Percentiles rank a stretch among this genome's conserved stretches.
Evolutionary conservation across 2,329 filamentous ascomycete species (phyloP).

Genomic region (Aspergillus nomiae): DNA sequence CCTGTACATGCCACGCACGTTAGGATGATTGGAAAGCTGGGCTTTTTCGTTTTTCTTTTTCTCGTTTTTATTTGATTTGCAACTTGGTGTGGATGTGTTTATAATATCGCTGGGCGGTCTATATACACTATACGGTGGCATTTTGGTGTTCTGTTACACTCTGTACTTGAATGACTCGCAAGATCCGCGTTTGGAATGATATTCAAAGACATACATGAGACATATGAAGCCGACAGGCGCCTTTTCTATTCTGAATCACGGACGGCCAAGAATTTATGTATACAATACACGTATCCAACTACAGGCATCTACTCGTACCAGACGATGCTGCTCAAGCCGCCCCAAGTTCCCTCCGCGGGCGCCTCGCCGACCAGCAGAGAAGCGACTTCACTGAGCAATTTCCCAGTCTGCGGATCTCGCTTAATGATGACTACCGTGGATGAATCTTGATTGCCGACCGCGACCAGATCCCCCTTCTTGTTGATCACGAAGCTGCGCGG

Average conservation of each 20-base stretch:
- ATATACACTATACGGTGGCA: slow-evolving; percentile 25
- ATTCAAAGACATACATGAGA: not conserved
- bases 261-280: not conserved
- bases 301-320: slow-evolving; percentile 32
- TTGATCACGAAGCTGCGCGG: slow-evolving; percentile 72
- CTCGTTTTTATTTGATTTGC: slow-evolving; percentile 8
- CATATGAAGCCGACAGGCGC: not conserved
- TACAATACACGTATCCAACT: not conserved
- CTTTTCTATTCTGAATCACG: not conserved
- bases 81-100: slow-evolving; percentile 9
- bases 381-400: slow-evolving; percentile 50
- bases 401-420: slow-evolving; percentile 62
- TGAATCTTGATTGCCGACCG: slow-evolving; percentile 66
- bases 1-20: not conserved
- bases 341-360: slow-evolving; percentile 26
- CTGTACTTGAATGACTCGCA: slow-evolving; percentile 4
- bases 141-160: slow-evolving; percentile 14
- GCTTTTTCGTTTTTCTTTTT: slow-evolving; percentile 21
- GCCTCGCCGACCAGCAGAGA: slow-evolving; percentile 32
- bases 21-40: slow-evolving; percentile 28
- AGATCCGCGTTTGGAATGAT: not conserved
- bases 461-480: slow-evolving; percentile 63
- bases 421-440: slow-evolving; percentile 62
- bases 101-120: slow-evolving; percentile 18
- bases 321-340: slow-evolving; percentile 39